Evolutionary conservation across 2,329 filamentous ascomycete genomes (phyloP).

Genomic region (Ceratocystis ficicola): DNA sequence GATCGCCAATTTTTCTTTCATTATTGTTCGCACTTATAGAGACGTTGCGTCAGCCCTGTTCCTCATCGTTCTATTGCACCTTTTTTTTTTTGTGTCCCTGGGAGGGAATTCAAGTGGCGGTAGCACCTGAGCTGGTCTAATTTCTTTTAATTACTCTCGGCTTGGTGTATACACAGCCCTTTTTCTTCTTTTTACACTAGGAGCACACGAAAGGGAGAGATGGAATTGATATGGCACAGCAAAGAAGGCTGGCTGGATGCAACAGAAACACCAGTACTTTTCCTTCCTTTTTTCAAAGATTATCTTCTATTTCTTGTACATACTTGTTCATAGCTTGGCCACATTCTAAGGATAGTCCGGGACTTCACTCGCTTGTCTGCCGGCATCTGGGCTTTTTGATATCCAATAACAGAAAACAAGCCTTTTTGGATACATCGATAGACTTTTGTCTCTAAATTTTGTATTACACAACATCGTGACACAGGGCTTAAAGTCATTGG

Average conservation of each 20-base stretch:
- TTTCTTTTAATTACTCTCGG: background rate
- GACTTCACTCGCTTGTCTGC: slow-evolving; percentile 7
- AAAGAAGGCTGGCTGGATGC: background rate
- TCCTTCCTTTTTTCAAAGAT: background rate
- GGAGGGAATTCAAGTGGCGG: background rate
- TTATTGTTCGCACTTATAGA: slow-evolving; percentile 10
- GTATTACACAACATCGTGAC: too few species aligned
- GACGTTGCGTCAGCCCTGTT: background rate
- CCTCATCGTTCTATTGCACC: too few species aligned
- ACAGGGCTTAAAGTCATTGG: too few species aligned
- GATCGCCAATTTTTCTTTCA: slow-evolving; percentile 6
- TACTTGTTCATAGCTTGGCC: background rate
- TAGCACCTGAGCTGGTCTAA: background rate
- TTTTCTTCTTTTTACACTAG: too few species aligned
- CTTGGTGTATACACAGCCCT: background rate
- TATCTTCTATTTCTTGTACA: background rate
- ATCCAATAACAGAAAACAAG: slow-evolving; percentile 11
- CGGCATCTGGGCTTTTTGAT: slow-evolving; percentile 8
- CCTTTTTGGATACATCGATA: slow-evolving; percentile 2
- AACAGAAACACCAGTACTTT: background rate
- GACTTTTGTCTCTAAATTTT: background rate
- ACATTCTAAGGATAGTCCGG: background rate
- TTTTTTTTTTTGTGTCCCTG: background rate
- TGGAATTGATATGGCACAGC: background rate
- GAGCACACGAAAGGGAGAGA: background rate